Conservation (phyloP, 768 basidiomycete genomes). For the Sporobolomyces phaffii region DNA sequence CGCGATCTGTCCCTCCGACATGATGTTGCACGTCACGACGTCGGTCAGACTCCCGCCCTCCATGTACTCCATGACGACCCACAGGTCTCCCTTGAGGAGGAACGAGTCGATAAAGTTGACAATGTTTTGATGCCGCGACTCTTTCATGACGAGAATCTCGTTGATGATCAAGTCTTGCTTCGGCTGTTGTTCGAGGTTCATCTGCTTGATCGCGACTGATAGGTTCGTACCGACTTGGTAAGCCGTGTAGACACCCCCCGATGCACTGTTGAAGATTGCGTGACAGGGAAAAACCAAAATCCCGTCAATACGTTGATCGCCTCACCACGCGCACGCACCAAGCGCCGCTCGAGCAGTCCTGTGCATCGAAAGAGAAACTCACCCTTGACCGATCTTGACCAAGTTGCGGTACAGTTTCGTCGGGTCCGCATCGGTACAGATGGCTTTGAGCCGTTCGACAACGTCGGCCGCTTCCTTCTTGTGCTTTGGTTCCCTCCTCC, state of each 20-base stretch:
- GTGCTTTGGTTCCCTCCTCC: slow-evolving; percentile 76
- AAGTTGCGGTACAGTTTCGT: slow-evolving; percentile 85
- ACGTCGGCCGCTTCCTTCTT: slow-evolving; percentile 74
- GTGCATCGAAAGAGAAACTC: slow-evolving; percentile 46
- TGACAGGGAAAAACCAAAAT: too few relatives aligned
- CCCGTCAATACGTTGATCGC: too few relatives aligned
- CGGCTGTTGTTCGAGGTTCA: slow-evolving; percentile 99
- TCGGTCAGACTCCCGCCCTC: slow-evolving; percentile 72
- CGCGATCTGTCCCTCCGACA: slow-evolving; percentile 98
- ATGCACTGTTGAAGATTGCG: slow-evolving; percentile 58
- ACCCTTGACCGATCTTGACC: slow-evolving; percentile 98
- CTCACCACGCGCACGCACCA: too few relatives aligned
- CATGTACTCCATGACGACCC: slow-evolving; percentile 83
- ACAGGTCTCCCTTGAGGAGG: slow-evolving; percentile 92
- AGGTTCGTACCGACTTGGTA: slow-evolving; percentile 93
- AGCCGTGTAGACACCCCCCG: slow-evolving; percentile 95
- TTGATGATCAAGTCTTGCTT: slow-evolving; percentile 99
- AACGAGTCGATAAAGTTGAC: slow-evolving; percentile 99
- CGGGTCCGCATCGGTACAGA: slow-evolving; percentile 96
- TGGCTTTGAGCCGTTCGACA: slow-evolving; percentile 79
- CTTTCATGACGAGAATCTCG: slow-evolving; percentile 98
- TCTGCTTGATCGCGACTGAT: slow-evolving; percentile 97
- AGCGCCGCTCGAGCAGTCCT: neutral
- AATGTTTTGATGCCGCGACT: slow-evolving; percentile 76
- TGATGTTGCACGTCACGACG: slow-evolving; percentile 88